Base-by-base conservation (phyloP, 2,329 filamentous ascomycete species). In the Pyrenochaeta sp. region DNA sequence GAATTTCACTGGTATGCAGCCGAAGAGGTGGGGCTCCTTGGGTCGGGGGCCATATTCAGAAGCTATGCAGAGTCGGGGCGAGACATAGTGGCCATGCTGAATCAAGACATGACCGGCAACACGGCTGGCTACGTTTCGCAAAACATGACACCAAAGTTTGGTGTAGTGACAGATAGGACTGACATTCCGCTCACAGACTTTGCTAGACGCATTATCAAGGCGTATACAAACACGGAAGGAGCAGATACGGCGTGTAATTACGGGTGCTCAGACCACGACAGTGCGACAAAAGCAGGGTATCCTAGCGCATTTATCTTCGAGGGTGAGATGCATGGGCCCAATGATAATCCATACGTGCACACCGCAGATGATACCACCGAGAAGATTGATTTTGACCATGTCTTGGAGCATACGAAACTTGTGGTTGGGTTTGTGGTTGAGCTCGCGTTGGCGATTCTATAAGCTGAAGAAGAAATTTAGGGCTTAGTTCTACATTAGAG, bases 1-100 rank as follows among this genome's bases (percentile, higher is more conserved):
- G 94, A 97, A 79, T 97, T 97, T 76, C 93, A 97, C 78, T 96
- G 91, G 91, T 96, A 96, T 79, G 90, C 88, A 43, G 92, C 91
- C 14, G 92, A 96, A 75, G 92, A 96, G 76, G 91, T 88, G 49
- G 92, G 92, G 33, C 81, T 97, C 43, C 83, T 96, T 6, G 92
- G 92, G 52, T 93, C 89, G 68, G 91, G 96, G 75, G 92, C 90
- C 52, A 90, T 98, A 75, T 97, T 97, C 81, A 82, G 84, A 44
- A 78, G 84, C 11, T 97, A 97, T 72, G 87, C 90, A 75, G 85
- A 87, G 71, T 76, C 84, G 15, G 83, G 84, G 21, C 84, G 88
- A 29, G 87, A 93, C 61, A 83, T 98, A 75, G 95, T 92, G 78
- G 93, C 93, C 27, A 97, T 97, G 94, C 85, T 98, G 46, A 93